Evolutionary conservation across 2,329 filamentous ascomycete genomes (phyloP).

Genomic region (Ambrosiella beaveri): DNA sequence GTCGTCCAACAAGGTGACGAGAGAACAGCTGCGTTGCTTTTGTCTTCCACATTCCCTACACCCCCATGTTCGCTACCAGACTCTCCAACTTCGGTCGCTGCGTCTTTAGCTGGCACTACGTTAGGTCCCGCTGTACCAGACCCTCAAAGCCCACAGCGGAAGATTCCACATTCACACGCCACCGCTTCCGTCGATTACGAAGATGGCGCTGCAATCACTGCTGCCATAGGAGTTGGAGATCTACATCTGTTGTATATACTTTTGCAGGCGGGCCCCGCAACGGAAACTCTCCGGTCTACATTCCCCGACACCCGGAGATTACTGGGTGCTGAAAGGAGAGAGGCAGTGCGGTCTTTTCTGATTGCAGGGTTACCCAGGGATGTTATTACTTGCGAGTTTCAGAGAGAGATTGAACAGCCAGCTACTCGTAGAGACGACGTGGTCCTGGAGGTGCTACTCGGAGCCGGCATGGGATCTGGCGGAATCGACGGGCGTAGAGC

Average conservation of each 20-base stretch:
- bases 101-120: constrained; percentile 1
- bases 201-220: constrained; percentile 32
- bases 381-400: constrained; percentile 31
- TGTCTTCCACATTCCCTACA: constrained; percentile 23
- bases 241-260: constrained; percentile 28
- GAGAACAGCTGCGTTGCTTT: constrained; percentile 30
- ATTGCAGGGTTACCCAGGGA: constrained; percentile 29
- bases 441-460: constrained; percentile 34
- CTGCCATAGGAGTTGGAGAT: constrained; percentile 30
- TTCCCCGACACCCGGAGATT: constrained; percentile 32
- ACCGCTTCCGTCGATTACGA: constrained; percentile 36
- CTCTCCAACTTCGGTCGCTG: constrained; percentile 12
- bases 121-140: constrained; percentile 19
- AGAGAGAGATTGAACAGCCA: constrained; percentile 34
- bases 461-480: constrained; percentile 29
- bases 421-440: constrained; percentile 30
- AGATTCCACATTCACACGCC: constrained; percentile 23
- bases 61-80: constrained; percentile 12
- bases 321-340: constrained; percentile 25
- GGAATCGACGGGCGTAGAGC: constrained; percentile 36
- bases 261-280: constrained; percentile 28
- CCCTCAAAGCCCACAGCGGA: neutral
- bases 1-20: constrained; percentile 31
- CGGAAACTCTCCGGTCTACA: constrained; percentile 29
- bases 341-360: constrained; percentile 33